phyloP scores from a whole-genome alignment of 2,329 filamentous ascomycete genomes.

The Cadophora luteo-olivacea region DNA sequence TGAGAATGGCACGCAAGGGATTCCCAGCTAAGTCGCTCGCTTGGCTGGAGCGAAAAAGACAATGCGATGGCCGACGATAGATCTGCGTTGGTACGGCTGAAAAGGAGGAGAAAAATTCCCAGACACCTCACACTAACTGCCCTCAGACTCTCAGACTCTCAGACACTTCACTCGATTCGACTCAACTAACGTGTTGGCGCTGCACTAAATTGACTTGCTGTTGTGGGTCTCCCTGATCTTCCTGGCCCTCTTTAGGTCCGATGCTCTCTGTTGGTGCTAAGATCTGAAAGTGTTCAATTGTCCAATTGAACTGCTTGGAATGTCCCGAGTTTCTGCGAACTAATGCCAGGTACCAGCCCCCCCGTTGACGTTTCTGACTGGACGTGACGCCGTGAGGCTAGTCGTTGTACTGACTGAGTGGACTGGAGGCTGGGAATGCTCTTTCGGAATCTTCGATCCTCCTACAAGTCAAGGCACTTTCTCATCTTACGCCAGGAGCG shows the following conservation, averaged over 20 bases:
- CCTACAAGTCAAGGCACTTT: not conserved
- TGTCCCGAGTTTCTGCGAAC: slow-evolving; percentile 30
- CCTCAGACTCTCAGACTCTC: not conserved
- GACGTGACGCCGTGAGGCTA: not conserved
- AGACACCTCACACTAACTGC: not conserved
- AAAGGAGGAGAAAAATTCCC: not conserved
- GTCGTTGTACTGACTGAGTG: not conserved
- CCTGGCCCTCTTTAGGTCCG: not conserved
- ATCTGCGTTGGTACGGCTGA: slow-evolving; percentile 6
- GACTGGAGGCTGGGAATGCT: not conserved
- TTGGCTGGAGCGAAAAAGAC: not conserved
- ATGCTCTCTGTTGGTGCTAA: not conserved
- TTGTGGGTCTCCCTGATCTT: not conserved
- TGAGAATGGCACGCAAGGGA: slow-evolving; percentile 14
- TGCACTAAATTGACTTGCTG: not conserved
- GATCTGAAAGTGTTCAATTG: slow-evolving; percentile 13
- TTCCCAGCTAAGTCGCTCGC: slow-evolving; percentile 4
- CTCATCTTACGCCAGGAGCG: slow-evolving; percentile 26
- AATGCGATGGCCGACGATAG: not conserved
- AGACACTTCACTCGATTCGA: not conserved
- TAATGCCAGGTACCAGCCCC: slow-evolving; percentile 36
- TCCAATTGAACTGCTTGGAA: slow-evolving; percentile 26
- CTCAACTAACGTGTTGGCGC: not conserved
- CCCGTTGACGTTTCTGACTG: not conserved
- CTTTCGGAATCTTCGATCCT: slow-evolving; percentile 7